Percentiles rank a stretch among this genome's conserved stretches.
phyloP scores from a whole-genome alignment of 2,329 filamentous ascomycete species.

The Septoria petroselini region DNA sequence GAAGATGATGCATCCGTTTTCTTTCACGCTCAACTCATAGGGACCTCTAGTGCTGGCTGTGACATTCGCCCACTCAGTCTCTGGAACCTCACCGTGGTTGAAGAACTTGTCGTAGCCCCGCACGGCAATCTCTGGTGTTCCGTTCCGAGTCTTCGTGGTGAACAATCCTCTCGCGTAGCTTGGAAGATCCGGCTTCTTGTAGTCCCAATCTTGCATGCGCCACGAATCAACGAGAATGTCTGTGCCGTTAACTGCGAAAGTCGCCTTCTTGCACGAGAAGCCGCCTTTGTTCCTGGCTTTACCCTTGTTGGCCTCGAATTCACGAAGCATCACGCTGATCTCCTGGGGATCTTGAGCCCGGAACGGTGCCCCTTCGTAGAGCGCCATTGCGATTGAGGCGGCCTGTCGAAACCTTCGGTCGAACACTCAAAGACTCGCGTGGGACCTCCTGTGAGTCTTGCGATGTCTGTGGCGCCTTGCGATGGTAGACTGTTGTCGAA shows the following conservation, averaged over 20 bases:
- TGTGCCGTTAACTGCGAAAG: conserved; percentile 65
- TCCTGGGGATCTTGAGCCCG: conserved; percentile 66
- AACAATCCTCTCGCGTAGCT: conserved; percentile 94
- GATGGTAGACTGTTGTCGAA: too few relatives aligned
- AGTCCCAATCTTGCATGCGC: conserved; percentile 93
- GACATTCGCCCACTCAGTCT: conserved; percentile 82
- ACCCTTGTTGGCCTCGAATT: conserved; percentile 60
- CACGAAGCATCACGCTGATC: conserved; percentile 62
- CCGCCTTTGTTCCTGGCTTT: conserved; percentile 49
- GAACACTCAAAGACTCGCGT: neutral
- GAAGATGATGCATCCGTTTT: conserved; percentile 99
- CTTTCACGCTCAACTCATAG: conserved; percentile 94
- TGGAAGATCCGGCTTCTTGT: conserved; percentile 80
- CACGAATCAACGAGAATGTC: conserved; percentile 79
- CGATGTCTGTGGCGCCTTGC: neutral
- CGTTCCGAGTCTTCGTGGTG: conserved; percentile 67
- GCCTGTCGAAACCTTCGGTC: too few relatives aligned
- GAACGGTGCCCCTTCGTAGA: conserved; percentile 57
- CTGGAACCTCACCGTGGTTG: conserved; percentile 77
- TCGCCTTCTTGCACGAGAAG: conserved; percentile 77
- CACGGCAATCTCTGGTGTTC: conserved; percentile 72
- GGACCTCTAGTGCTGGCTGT: conserved; percentile 72
- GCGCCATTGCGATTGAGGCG: conserved; percentile 47
- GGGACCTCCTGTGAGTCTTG: neutral
- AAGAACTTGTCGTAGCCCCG: conserved; percentile 99